Evolutionary conservation across 768 basidiomycete genomes (phyloP), one percentile per base, ranked within the genome.

Genomic region (Leucosporidium yakuticum): DNA sequence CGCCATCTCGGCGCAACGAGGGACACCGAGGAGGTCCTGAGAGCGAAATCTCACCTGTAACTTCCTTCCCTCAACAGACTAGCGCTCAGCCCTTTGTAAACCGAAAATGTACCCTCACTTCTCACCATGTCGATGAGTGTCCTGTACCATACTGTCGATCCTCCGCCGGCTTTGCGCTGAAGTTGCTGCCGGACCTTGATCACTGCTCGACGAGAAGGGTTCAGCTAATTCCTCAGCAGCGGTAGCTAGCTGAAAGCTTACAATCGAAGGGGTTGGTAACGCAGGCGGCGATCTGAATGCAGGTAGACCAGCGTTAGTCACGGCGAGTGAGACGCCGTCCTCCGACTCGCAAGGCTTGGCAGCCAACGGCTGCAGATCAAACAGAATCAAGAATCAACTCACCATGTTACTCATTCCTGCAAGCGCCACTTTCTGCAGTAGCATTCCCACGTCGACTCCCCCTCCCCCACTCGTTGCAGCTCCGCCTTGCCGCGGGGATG

Each of bases 141-240:
- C n/a, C 49, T 51, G 48, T 62, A 55, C 44, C 70, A 73, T 62
- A 62, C 63, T 2, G 71, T 71, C 8, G 72, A 66, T 8, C 62
- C 61, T 29, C 39, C 36, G 20, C 53, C 50, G 29, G 57, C 48
- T 55, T 39, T 29, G 17, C 57, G 51, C 48, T 74, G 59, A 9
- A 76, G 67, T 34, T 76, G 75, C 47, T 76, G 75, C 4, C 75
- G 69, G 20, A 76, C 75, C 51, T 76, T 74, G 68, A 74, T 44
- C 39, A 8, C 71, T 72, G 62, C 15, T n/a, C 23, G 47, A 1
- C 19, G 0, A 34, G 7, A 47, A 15, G 2, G 19, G 19, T 31
- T 4, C n/a, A n/a, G 31, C 25, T 29, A 12, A 49, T 15, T 2
- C 17, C 14, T 21, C 19, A 23, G n/a, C 4, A 20, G 44, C 32